Conservation (phyloP, 345 rosid genomes). For the Geranium rotundifolium region DNA sequence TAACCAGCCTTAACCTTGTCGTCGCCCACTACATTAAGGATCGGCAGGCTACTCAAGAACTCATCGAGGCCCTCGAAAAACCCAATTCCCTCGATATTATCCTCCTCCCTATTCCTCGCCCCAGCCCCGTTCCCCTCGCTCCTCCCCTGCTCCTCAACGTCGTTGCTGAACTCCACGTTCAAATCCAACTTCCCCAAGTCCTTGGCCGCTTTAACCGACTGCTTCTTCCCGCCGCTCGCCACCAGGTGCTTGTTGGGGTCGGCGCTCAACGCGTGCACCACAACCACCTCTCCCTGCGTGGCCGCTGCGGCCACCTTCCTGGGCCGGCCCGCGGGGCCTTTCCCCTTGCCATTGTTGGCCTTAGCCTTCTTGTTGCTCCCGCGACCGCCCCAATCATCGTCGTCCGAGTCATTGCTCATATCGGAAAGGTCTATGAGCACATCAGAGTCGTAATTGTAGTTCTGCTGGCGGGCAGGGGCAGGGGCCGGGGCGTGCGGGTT, state of each 20-base stretch:
- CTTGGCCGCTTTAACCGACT: conserved; percentile 39
- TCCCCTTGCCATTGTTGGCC: conserved; percentile 20
- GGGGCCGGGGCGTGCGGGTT: conserved; percentile 4
- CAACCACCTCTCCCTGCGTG: neutral
- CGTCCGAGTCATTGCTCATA: conserved; percentile 30
- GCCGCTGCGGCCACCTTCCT: conserved; percentile 18
- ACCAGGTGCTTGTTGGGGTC: conserved; percentile 8
- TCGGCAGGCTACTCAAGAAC: conserved; percentile 83
- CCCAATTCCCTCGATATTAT: conserved; percentile 64
- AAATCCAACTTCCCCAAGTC: conserved; percentile 74
- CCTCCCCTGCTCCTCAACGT: conserved; percentile 58
- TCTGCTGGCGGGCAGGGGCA: neutral
- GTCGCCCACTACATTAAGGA: conserved; percentile 72
- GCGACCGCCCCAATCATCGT: conserved; percentile 42
- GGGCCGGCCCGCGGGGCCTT: neutral
- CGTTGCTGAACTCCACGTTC: conserved; percentile 93
- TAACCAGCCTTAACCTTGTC: conserved; percentile 75
- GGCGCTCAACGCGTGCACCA: conserved; percentile 8
- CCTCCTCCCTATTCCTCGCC: conserved; percentile 51
- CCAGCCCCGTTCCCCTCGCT: conserved; percentile 38
- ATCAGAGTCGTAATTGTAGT: conserved; percentile 32
- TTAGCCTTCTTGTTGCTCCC: conserved; percentile 22
- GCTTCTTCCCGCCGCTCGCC: conserved; percentile 38
- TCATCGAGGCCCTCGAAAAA: conserved; percentile 97
- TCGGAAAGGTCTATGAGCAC: conserved; percentile 52